Base-by-base conservation (phyloP, 192 early-diverging fungal species). In the Gonapodya prolifera region DNA sequence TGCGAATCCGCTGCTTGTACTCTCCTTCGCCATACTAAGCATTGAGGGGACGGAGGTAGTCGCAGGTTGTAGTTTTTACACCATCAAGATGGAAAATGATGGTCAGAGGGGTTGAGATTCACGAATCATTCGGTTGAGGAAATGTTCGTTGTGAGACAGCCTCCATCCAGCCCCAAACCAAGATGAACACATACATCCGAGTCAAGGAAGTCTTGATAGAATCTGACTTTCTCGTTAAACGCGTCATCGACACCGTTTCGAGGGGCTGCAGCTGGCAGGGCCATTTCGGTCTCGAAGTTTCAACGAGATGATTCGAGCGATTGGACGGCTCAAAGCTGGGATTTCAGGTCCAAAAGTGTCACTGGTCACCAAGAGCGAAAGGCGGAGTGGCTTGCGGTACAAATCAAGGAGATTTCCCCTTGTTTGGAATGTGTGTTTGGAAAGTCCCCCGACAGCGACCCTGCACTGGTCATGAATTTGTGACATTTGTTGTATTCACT, bases 141-240 rank as follows among this genome's bases (percentile, higher is more conserved):
- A 61, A 16, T 8, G 45, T 8, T 61, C 8, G 23, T 61, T 61
- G 23, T 61, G 8, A 61, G 45, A 16, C 8, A 61, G 45, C 45
- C 45, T 16, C 8, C 45, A 61, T 61, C 45, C 8, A 23, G 23
- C 45, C 45, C 45, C 45, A 61, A 61, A 61, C 8, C 45, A 23
- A n/a, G 29, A 2, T 28, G 2, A 31, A 33, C 8, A 78, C 83
- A 76, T 83, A 89, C 87, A 35, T 88, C 83, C 31, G 36, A 70
- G 75, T 84, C 83, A 61, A 88, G 76, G 76, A 88, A 88, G 76
- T 89, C 88, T 33, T 82, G 75, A 79, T 84, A 89, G 75, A 80
- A 80, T 0, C 88, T 78, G 35, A 83, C 83, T 75, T 85, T 82
- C 77, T 89, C 88, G 76, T 79, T 79, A 77, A 89, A 86, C 29